Conservation (phyloP, 208 protist genomes). For the Acanthamoeba rhysodes region DNA sequence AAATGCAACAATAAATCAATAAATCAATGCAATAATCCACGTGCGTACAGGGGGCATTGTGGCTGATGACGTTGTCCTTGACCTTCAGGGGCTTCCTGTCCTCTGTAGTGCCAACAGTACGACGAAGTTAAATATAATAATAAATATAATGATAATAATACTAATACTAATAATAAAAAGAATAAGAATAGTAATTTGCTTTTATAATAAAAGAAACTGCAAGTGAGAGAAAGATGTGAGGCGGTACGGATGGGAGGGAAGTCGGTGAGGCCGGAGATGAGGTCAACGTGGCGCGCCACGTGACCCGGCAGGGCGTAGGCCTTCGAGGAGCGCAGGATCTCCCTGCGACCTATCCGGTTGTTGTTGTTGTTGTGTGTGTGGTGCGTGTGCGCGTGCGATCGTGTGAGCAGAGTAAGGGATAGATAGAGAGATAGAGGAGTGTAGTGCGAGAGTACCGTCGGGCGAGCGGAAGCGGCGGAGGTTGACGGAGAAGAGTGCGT, state of each 20-base stretch:
- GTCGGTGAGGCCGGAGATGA: slow-evolving; percentile 25
- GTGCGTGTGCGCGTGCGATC: not conserved
- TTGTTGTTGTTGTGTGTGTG: no score
- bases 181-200: no score
- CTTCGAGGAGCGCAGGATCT: not conserved
- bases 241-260: not conserved
- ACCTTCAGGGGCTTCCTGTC: no score
- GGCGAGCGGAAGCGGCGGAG: slow-evolving; percentile 23
- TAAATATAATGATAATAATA: no score
- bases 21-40: not conserved
- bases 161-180: no score
- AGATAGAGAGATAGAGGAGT: not conserved
- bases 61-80: no score
- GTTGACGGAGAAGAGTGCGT: slow-evolving; percentile 1
- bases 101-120: no score
- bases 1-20: not conserved
- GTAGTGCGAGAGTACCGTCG: not conserved
- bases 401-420: no score
- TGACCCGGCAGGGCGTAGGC: not conserved
- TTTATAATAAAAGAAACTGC: not conserved
- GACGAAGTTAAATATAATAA: not conserved
- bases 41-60: not conserved
- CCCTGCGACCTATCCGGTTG: not conserved
- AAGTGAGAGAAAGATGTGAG: no score
- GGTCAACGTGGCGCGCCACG: not conserved